Evolutionary conservation across 306 rosid genomes (phyloP).

Genomic region (Rubus parviflorus): DNA sequence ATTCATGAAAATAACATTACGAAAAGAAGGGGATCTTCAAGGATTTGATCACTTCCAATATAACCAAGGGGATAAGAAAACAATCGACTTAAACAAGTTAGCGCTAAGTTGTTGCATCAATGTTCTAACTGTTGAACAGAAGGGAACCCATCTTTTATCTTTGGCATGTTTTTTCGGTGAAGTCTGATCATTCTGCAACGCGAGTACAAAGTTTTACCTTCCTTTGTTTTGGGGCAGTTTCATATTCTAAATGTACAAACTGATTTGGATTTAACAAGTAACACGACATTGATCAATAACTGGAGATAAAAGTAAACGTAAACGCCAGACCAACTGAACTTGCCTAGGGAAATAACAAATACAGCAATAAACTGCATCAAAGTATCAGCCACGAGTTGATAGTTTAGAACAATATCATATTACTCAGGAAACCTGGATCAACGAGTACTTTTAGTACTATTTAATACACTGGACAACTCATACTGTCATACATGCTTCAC

Average conservation of each 20-base stretch:
- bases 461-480: background rate
- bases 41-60: background rate
- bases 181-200: no score
- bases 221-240: no score
- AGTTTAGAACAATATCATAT: background rate
- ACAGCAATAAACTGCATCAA: background rate
- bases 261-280: background rate
- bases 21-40: no score
- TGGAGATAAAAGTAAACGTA: background rate
- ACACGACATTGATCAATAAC: background rate
- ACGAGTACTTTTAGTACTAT: background rate
- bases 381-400: background rate
- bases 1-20: no score
- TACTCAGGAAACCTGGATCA: background rate
- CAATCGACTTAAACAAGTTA: no score
- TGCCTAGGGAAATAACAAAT: background rate
- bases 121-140: no score
- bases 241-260: background rate
- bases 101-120: no score
- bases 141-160: no score
- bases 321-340: background rate
- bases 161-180: no score
- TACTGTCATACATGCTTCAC: background rate
- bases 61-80: no score
- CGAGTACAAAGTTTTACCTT: no score